Percentiles rank a stretch among this genome's conserved stretches.
phyloP scores from a whole-genome alignment of 345 rosid species.

The Eucalyptus globulus region DNA sequence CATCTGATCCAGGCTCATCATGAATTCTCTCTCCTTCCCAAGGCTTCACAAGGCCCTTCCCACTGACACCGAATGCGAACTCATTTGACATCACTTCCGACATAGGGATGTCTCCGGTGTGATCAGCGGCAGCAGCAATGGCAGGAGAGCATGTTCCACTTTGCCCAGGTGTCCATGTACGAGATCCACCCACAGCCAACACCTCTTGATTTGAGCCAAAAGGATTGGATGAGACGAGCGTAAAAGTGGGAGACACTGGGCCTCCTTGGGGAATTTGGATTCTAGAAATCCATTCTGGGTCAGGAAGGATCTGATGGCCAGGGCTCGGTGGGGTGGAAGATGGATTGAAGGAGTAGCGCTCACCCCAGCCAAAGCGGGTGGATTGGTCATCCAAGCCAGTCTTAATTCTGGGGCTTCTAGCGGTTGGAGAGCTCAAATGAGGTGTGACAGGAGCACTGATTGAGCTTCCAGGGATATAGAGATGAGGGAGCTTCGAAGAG shows the following conservation, averaged over 20 bases:
- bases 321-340: slow-evolving; percentile 98
- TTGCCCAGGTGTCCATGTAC: slow-evolving; percentile 92
- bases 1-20: slow-evolving; percentile 89
- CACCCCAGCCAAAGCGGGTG: slow-evolving; percentile 31
- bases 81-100: slow-evolving; percentile 61
- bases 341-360: slow-evolving; percentile 38
- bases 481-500: slow-evolving; percentile 58
- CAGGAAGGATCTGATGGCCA: slow-evolving; percentile 61
- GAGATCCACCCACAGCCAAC: slow-evolving; percentile 56
- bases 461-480: slow-evolving; percentile 70
- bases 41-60: slow-evolving; percentile 72
- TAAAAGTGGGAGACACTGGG: slow-evolving; percentile 87
- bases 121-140: slow-evolving; percentile 59
- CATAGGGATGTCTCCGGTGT: slow-evolving; percentile 78
- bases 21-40: slow-evolving; percentile 99
- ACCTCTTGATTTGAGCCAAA: slow-evolving; percentile 65
- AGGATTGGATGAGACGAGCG: slow-evolving; percentile 68
- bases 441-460: slow-evolving; percentile 99
- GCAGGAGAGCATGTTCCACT: slow-evolving; percentile 97
- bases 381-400: slow-evolving; percentile 60
- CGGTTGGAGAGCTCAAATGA: slow-evolving; percentile 91
- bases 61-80: slow-evolving; percentile 77
- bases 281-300: slow-evolving; percentile 82
- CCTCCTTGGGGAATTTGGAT: slow-evolving; percentile 62
- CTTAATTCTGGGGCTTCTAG: slow-evolving; percentile 60